Percentiles rank a stretch among this genome's conserved stretches.
phyloP scores from a whole-genome alignment of 2,329 filamentous ascomycete species.

The Trichoderma sp. region DNA sequence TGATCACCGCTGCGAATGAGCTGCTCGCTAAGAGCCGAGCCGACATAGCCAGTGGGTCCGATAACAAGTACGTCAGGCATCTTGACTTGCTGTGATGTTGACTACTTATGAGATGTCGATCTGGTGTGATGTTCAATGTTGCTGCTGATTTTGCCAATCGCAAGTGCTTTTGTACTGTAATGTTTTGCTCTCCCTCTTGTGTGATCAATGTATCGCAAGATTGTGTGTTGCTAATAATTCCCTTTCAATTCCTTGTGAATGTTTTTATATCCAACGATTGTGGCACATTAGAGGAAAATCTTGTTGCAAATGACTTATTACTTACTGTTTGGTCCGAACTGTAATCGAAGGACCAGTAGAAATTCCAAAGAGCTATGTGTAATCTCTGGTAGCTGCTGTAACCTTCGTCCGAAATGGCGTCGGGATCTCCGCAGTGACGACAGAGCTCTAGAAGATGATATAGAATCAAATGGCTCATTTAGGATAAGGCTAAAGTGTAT shows the following conservation, averaged over 20 bases:
- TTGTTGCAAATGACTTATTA: neutral
- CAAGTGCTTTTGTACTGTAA: neutral
- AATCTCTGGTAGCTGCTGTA: neutral
- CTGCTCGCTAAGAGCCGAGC: neutral
- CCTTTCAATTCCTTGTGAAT: neutral
- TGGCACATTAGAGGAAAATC: neutral
- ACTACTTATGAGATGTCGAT: neutral
- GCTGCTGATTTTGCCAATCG: neutral
- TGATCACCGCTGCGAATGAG: neutral
- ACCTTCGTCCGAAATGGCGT: neutral
- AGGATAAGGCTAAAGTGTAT: neutral
- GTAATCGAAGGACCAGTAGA: neutral
- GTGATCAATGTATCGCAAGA: neutral
- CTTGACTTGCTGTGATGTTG: neutral
- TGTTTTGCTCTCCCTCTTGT: neutral
- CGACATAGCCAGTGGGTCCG: neutral
- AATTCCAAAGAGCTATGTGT: neutral
- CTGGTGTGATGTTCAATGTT: neutral
- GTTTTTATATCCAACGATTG: neutral
- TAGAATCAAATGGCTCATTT: neutral
- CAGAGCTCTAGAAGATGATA: neutral
- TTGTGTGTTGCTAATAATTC: neutral
- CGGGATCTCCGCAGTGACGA: neutral
- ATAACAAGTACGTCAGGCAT: slow-evolving; percentile 1
- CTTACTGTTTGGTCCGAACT: neutral